These are phyloP conservation scores for Yamadazyma sp. DNA, from an alignment of 805 yeast genomes.

Conservation along the genomic window DNA sequence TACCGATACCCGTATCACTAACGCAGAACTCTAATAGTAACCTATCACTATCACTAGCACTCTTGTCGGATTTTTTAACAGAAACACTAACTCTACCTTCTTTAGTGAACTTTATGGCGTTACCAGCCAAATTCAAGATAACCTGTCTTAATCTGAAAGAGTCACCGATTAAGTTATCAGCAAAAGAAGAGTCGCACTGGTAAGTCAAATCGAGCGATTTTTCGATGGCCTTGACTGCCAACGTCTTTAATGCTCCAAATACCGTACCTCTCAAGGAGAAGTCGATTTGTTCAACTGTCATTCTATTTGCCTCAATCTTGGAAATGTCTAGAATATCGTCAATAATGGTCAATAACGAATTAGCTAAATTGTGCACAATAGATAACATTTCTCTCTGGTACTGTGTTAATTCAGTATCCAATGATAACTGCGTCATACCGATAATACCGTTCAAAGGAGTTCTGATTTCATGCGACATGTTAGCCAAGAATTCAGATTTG, in stretches of 20 bases:
- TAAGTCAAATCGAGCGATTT: conserved; percentile 77
- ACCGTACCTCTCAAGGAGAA: conserved; percentile 84
- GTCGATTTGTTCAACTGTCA: conserved; percentile 89
- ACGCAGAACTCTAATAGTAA: conserved; percentile 77
- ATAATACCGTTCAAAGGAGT: conserved; percentile 93
- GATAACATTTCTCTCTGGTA: conserved; percentile 90
- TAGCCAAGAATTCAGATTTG: conserved; percentile 86
- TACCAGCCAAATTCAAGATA: conserved; percentile 81
- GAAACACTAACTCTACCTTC: conserved; percentile 78
- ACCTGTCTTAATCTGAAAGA: conserved; percentile 87
- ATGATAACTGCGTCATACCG: conserved; percentile 87
- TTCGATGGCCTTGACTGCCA: conserved; percentile 88
- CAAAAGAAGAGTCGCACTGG: conserved; percentile 83
- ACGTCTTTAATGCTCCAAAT: conserved; percentile 84
- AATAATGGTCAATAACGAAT: conserved; percentile 79
- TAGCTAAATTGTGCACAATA: conserved; percentile 85
- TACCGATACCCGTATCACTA: conserved; percentile 89
- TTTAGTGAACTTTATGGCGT: conserved; percentile 85
- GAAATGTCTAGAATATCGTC: conserved; percentile 91
- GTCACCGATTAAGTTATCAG: conserved; percentile 84
- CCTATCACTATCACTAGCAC: conserved; percentile 40
- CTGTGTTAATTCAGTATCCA: conserved; percentile 86
- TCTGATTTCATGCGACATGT: conserved; percentile 70
- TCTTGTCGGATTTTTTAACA: conserved; percentile 53
- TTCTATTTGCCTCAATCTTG: conserved; percentile 88